These are phyloP conservation scores for Triticum urartu DNA, from an alignment of 176 grass and related monocot genomes.

Conservation along the genomic window DNA sequence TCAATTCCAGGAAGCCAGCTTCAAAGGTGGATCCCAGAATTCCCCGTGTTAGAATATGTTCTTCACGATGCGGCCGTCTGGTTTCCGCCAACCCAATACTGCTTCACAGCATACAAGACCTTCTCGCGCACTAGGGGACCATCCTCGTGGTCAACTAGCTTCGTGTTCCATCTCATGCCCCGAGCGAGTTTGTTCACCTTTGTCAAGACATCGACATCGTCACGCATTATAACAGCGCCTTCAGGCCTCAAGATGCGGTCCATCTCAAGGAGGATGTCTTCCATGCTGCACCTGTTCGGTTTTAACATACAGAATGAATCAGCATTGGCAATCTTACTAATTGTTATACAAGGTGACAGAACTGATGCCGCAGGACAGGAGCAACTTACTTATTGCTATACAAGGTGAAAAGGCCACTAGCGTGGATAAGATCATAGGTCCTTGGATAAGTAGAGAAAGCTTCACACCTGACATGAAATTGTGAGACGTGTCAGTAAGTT, in stretches of 20 bases:
- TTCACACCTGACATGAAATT: conserved; percentile 60
- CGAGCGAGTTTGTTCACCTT: conserved; percentile 64
- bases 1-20: background rate
- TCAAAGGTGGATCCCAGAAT: conserved; percentile 18
- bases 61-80: conserved; percentile 58
- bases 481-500: background rate
- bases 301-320: conserved; percentile 12
- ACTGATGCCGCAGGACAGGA: background rate
- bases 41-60: conserved; percentile 5
- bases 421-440: conserved; percentile 85
- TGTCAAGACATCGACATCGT: conserved; percentile 50
- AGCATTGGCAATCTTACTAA: background rate
- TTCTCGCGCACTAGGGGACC: conserved; percentile 58
- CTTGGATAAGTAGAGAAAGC: conserved; percentile 91
- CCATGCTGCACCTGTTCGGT: conserved; percentile 60
- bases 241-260: conserved; percentile 85
- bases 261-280: conserved; percentile 83
- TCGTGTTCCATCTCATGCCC: conserved; percentile 83
- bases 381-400: conserved; percentile 68
- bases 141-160: conserved; percentile 75
- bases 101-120: conserved; percentile 74
- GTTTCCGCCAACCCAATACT: conserved; percentile 78
- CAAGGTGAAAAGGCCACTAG: conserved; percentile 70
- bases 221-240: conserved; percentile 69
- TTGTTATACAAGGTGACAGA: background rate